Evolutionary conservation across 2,329 filamentous ascomycete species (phyloP).

Genomic region (Rhinocladiella mackenziei): DNA sequence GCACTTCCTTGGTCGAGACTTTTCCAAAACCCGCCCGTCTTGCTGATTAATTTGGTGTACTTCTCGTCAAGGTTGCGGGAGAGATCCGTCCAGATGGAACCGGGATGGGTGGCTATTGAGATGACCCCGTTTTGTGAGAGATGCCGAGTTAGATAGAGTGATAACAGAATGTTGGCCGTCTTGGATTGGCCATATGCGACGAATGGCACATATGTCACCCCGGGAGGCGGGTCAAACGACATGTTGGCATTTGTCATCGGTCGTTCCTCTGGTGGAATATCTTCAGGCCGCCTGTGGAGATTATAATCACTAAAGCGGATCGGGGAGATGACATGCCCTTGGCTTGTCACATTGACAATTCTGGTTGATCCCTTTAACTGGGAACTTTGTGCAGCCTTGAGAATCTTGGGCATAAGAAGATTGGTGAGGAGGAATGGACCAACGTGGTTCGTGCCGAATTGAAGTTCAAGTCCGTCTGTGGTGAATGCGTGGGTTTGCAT

Average conservation of each 20-base stretch:
- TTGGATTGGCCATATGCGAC: conserved; percentile 46
- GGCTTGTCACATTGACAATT: conserved; percentile 29
- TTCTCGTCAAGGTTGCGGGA: conserved; percentile 31
- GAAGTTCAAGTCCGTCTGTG: conserved; percentile 39
- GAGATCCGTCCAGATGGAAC: conserved; percentile 28
- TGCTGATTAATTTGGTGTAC: conserved; percentile 25
- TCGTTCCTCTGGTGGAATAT: conserved; percentile 16
- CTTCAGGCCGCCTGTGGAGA: conserved; percentile 31
- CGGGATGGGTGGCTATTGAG: conserved; percentile 43
- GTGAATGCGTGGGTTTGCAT: conserved; percentile 29
- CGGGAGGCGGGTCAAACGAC: conserved; percentile 24
- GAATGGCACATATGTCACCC: conserved; percentile 36
- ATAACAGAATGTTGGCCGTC: conserved; percentile 46
- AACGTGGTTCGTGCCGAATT: conserved; percentile 41
- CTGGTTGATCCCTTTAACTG: conserved; percentile 17
- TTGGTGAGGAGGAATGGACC: conserved; percentile 42
- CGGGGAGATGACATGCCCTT: conserved; percentile 30
- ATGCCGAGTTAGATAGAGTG: conserved; percentile 38
- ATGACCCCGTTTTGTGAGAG: conserved; percentile 39
- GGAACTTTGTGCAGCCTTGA: conserved; percentile 30
- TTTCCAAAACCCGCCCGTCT: conserved; percentile 30
- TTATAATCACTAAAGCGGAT: conserved; percentile 38
- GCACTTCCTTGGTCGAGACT: conserved; percentile 28
- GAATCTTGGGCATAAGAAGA: conserved; percentile 37
- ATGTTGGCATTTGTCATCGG: conserved; percentile 10